Evolutionary conservation across 140 eudicot genomes (phyloP).

Genomic region (Oenanthe javanica): DNA sequence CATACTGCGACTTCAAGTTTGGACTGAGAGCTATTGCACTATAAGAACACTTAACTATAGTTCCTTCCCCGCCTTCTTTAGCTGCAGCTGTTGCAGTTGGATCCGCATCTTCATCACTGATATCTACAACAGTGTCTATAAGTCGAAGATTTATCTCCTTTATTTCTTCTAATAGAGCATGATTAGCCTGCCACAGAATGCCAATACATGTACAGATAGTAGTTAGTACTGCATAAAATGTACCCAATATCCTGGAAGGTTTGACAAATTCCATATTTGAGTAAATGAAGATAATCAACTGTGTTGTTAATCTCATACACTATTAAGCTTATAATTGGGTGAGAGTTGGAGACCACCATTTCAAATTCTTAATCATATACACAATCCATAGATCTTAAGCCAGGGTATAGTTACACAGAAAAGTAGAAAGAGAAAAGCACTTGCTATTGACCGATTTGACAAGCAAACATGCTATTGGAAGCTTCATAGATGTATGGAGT

Average conservation of each 20-base stretch:
- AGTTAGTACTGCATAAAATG: neutral
- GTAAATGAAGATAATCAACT: neutral
- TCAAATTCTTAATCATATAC: no score
- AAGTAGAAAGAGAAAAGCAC: no score
- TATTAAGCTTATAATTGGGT: neutral
- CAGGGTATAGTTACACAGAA: no score
- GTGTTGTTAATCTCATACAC: neutral
- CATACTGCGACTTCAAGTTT: slow-evolving; percentile 74
- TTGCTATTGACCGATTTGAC: neutral
- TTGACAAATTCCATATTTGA: neutral
- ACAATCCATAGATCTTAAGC: no score
- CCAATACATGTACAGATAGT: neutral
- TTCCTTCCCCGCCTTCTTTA: slow-evolving; percentile 78
- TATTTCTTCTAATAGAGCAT: slow-evolving; percentile 83
- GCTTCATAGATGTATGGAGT: neutral
- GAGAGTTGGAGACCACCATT: neutral
- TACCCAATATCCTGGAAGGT: neutral
- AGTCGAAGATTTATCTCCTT: slow-evolving; percentile 74
- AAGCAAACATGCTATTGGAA: neutral
- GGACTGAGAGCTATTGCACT: slow-evolving; percentile 89
- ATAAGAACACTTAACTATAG: slow-evolving; percentile 74
- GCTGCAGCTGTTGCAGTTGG: slow-evolving; percentile 55
- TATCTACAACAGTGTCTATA: slow-evolving; percentile 77
- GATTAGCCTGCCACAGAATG: slow-evolving; percentile 50
- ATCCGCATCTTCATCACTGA: slow-evolving; percentile 79